Evolutionary conservation across 73 alveolate genomes (phyloP).

Genomic region (Strombidium stylifer): DNA sequence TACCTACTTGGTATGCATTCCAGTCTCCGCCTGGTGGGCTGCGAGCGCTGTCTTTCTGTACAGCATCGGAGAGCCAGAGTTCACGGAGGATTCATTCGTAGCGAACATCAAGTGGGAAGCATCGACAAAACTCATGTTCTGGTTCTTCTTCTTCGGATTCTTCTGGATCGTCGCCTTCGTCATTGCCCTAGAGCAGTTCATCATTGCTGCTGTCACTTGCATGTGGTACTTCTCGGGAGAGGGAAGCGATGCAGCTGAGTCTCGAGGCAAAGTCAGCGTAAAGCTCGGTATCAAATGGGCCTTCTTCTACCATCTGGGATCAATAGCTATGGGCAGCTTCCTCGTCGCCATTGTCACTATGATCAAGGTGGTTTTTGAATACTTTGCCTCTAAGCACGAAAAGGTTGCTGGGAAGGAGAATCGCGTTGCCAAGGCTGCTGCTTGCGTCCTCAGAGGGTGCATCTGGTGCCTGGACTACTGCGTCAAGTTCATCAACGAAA

Average conservation of each 20-base stretch:
- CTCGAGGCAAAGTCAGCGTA: slow-evolving; percentile 69
- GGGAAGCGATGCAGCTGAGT: slow-evolving; percentile 62
- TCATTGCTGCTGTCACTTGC: slow-evolving; percentile 87
- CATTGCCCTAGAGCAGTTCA: slow-evolving; percentile 87
- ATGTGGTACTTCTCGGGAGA: slow-evolving; percentile 96
- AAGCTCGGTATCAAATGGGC: slow-evolving; percentile 80
- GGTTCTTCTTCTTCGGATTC: slow-evolving; percentile 88
- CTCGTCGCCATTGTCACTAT: slow-evolving; percentile 89
- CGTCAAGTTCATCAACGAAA: slow-evolving; percentile 88
- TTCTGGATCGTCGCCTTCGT: slow-evolving; percentile 91
- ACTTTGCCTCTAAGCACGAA: slow-evolving; percentile 65
- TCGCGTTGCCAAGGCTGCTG: slow-evolving; percentile 64
- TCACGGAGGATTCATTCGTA: slow-evolving; percentile 56
- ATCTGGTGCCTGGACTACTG: slow-evolving; percentile 85
- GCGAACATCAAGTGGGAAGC: slow-evolving; percentile 93
- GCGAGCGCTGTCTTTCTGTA: slow-evolving; percentile 75
- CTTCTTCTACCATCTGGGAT: slow-evolving; percentile 94
- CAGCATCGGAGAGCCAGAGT: slow-evolving; percentile 83
- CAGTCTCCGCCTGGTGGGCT: slow-evolving; percentile 86
- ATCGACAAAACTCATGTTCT: slow-evolving; percentile 80
- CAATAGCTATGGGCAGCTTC: slow-evolving; percentile 94
- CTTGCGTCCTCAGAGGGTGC: slow-evolving; percentile 85
- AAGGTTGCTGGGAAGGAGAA: slow-evolving; percentile 61
- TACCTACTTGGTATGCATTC: slow-evolving; percentile 64
- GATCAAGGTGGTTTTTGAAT: slow-evolving; percentile 81